Base-by-base conservation (phyloP, 495 filamentous ascomycete species). In the Bacidia gigantensis region DNA sequence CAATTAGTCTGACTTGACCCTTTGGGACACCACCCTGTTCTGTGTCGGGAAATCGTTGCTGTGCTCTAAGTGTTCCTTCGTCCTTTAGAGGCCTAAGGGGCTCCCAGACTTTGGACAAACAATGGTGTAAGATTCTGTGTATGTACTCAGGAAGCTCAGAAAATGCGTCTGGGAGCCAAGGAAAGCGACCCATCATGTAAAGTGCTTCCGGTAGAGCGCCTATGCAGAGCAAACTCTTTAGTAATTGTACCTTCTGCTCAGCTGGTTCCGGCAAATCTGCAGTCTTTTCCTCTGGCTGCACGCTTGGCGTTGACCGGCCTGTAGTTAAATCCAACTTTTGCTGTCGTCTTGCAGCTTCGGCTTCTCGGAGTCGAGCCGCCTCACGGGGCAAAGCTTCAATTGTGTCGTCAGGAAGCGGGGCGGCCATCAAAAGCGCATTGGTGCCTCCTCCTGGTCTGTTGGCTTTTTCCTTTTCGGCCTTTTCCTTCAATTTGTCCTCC, bases 181-280 rank as follows among this genome's bases (percentile, higher is more conserved):
- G 84, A 60, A 93, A 93, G 52, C 83, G 82, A 44, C 89, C 90
- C 29, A 99, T 75, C 44, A 99, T 85, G 65, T 89, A 96, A 20
- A 97, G 74, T 1, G 93, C 79, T 65, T 97, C 93, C 0, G 93
- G 90, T 25, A 99, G 72, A 14, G 93, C 92, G 21, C 93, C 93
- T 56, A 96, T 89, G 11, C 82, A 82, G 2, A 99, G 75, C 20
- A 99, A 75, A 58, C 87, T 86, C 58, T 83, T 84, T 32, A 99
- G 73, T 0, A 99, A 73, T 45, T 77, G 68, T 0, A 89, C 79
- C 64, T 96, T 97, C 60, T 96, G 92, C 56, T 97, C 89, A n/a
- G 77, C 71, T 1, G 88, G 88, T 23, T 90, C 82, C 3, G 84
- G 86, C 1, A 88, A 70, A 38, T 78, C 74, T 10, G 79, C 70